phyloP scores from a whole-genome alignment of 371 early-diverging fungal species.

The Apophysomyces variabilis region DNA sequence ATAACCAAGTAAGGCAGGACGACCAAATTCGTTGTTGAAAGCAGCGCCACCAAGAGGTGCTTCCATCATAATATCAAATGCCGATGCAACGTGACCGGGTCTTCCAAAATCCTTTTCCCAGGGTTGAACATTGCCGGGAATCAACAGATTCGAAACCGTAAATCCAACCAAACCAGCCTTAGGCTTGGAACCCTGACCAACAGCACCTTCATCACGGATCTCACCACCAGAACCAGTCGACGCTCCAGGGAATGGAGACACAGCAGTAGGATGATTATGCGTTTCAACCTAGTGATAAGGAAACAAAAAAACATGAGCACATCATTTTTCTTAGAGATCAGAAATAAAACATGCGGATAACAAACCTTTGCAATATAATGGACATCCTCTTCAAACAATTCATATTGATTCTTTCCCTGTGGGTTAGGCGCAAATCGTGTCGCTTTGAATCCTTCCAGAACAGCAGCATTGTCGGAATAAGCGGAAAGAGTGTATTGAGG shows the following conservation, averaged over 20 bases:
- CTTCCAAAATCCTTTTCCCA: constrained; percentile 92
- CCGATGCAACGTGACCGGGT: constrained; percentile 88
- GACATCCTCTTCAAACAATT: constrained; percentile 65
- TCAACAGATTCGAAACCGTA: constrained; percentile 88
- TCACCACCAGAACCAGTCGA: constrained; percentile 96
- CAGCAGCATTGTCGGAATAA: constrained; percentile 97
- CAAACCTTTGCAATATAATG: constrained; percentile 86
- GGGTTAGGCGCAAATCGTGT: constrained; percentile 63
- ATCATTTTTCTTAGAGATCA: neutral
- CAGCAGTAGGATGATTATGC: constrained; percentile 98
- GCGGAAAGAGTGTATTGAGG: constrained; percentile 89
- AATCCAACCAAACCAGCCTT: constrained; percentile 95
- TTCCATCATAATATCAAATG: constrained; percentile 95
- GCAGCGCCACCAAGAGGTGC: constrained; percentile 97
- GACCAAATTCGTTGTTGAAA: constrained; percentile 98
- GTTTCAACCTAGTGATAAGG: constrained; percentile 80
- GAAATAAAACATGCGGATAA: too few relatives aligned
- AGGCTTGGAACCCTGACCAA: constrained; percentile 93
- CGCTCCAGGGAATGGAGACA: constrained; percentile 97
- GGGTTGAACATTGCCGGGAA: constrained; percentile 88
- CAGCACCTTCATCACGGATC: constrained; percentile 98
- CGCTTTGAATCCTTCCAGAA: constrained; percentile 82
- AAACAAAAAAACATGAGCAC: neutral
- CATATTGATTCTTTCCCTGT: constrained; percentile 44
- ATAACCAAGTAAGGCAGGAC: constrained; percentile 94